Conservation (phyloP, 2,329 filamentous ascomycete species). For the Botrytis deweyae region DNA sequence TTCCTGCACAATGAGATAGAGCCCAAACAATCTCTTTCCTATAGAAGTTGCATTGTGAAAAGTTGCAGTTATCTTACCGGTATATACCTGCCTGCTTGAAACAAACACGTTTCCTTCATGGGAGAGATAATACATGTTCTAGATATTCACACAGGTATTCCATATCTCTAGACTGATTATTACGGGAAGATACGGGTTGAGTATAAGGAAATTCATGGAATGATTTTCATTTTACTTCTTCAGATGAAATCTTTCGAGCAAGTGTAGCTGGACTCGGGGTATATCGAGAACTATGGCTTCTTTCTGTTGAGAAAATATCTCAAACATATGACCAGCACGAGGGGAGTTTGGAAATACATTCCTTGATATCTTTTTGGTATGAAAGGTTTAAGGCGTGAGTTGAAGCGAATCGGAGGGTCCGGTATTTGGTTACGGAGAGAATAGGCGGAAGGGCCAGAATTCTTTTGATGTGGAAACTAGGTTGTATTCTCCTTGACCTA, state of each 20-base stretch:
- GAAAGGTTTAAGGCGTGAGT: too few relatives aligned
- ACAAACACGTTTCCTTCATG: neutral
- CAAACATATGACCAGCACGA: neutral
- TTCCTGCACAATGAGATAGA: neutral
- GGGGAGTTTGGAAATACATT: too few relatives aligned
- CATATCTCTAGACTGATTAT: accelerated
- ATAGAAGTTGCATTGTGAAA: neutral
- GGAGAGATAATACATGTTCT: neutral
- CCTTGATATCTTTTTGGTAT: too few relatives aligned
- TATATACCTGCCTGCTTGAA: neutral
- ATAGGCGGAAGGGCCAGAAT: too few relatives aligned
- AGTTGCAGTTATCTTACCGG: neutral
- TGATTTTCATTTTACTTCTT: too few relatives aligned
- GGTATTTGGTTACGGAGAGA: neutral
- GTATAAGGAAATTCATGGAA: neutral
- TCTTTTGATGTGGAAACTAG: neutral
- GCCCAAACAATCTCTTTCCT: neutral
- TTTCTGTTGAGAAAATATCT: neutral
- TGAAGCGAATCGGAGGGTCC: too few relatives aligned
- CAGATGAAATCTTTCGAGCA: too few relatives aligned
- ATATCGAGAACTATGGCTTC: accelerated
- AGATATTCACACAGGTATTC: too few relatives aligned
- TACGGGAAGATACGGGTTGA: neutral
- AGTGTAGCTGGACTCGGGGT: neutral
- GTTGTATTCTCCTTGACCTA: neutral